Percentiles rank a stretch among this genome's conserved stretches.
These are phyloP conservation scores for Penicillium sp. DNA, from an alignment of 2,329 filamentous ascomycete genomes.

Conservation along the genomic window DNA sequence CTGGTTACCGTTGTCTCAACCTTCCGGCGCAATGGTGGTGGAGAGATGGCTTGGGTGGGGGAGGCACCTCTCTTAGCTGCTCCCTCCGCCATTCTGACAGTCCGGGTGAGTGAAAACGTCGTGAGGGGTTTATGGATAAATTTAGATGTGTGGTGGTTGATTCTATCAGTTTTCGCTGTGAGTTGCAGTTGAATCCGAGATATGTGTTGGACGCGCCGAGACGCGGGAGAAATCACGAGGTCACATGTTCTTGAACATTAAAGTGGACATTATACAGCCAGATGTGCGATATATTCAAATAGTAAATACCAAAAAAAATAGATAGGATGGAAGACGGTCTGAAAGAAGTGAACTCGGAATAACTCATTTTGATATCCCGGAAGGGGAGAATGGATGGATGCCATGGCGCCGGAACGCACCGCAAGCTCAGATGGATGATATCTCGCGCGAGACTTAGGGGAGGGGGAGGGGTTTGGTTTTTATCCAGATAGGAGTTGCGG, in stretches of 20 bases:
- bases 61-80: slow-evolving; percentile 39
- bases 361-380: neutral
- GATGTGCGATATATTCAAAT: neutral
- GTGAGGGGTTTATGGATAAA: neutral
- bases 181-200: slow-evolving; percentile 1
- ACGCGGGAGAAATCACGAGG: slow-evolving; percentile 37
- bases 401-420: neutral
- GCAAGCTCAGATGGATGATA: neutral
- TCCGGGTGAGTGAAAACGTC: slow-evolving; percentile 15
- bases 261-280: slow-evolving; percentile 4
- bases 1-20: slow-evolving; percentile 56
- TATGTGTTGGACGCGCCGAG: slow-evolving; percentile 24
- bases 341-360: neutral
- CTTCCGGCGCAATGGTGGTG: slow-evolving; percentile 58
- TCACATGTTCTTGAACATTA: slow-evolving; percentile 35
- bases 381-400: neutral
- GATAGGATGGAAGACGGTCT: neutral
- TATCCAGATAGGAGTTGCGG: neutral
- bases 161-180: neutral
- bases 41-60: slow-evolving; percentile 51
- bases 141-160: neutral
- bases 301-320: neutral
- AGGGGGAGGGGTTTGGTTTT: no score
- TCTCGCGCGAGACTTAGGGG: neutral
- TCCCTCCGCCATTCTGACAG: slow-evolving; percentile 31